Percentiles rank a stretch among this genome's conserved stretches.
These are phyloP conservation scores for Calophaca sinica DNA, from an alignment of 306 rosid genomes.

Conservation along the genomic window DNA sequence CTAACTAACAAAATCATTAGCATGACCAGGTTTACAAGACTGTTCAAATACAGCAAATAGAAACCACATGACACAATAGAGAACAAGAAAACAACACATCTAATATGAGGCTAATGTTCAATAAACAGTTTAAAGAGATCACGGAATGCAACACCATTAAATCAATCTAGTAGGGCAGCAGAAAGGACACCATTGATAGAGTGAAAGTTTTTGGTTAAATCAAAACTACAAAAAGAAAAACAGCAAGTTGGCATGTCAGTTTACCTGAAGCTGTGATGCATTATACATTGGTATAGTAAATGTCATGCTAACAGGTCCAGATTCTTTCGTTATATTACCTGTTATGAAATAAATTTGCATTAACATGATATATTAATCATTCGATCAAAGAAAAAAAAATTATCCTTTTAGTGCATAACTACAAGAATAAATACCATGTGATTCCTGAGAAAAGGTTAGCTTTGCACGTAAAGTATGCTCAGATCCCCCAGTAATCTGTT, in stretches of 20 bases:
- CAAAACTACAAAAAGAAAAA: constrained; percentile 20
- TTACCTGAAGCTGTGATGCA: constrained; percentile 81
- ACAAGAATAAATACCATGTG: constrained; percentile 59
- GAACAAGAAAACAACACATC: constrained; percentile 28
- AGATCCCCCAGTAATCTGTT: constrained; percentile 78
- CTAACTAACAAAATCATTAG: constrained; percentile 22
- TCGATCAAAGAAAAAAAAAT: constrained; percentile 25
- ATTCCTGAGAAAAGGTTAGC: constrained; percentile 77
- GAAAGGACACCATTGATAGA: not conserved
- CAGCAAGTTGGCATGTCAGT: constrained; percentile 26
- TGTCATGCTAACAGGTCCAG: constrained; percentile 91
- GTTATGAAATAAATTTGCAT: constrained; percentile 45
- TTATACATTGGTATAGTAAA: constrained; percentile 89
- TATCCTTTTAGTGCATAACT: constrained; percentile 30
- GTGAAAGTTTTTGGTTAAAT: constrained; percentile 28
- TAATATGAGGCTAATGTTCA: constrained; percentile 18
- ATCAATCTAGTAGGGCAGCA: constrained; percentile 34
- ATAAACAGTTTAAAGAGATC: constrained; percentile 18
- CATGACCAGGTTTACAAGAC: constrained; percentile 9
- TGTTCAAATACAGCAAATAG: not conserved
- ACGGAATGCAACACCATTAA: constrained; percentile 5
- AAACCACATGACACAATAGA: constrained; percentile 17
- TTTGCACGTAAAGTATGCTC: constrained; percentile 87
- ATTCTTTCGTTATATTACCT: constrained; percentile 83
- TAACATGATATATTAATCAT: constrained; percentile 35